phyloP scores from a whole-genome alignment of 768 basidiomycete species.

The Mycena albidolilacea region DNA sequence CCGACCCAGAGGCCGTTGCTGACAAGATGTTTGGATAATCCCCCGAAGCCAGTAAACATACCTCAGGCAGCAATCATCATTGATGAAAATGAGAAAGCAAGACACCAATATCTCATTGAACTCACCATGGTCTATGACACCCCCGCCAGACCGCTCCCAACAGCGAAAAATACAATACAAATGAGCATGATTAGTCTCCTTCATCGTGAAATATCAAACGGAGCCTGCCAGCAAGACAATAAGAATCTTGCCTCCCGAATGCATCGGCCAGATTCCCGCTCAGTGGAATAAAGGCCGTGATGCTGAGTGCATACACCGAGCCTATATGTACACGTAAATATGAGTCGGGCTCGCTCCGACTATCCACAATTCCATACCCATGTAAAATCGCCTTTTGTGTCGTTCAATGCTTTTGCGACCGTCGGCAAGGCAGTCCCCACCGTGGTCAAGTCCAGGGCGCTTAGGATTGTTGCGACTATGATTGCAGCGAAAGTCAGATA shows the following conservation, averaged over 20 bases:
- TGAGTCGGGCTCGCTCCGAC: neutral
- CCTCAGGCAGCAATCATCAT: constrained; percentile 58
- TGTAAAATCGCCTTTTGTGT: constrained; percentile 38
- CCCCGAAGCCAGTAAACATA: neutral
- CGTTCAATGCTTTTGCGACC: constrained; percentile 35
- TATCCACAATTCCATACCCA: constrained; percentile 28
- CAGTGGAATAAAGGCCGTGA: constrained; percentile 57
- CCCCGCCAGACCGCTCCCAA: constrained; percentile 60
- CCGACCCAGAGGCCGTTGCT: too few species aligned
- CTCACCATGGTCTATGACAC: constrained; percentile 54
- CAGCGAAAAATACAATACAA: constrained; percentile 51
- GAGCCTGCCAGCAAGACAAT: neutral
- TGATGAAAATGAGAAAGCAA: constrained; percentile 2
- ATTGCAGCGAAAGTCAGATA: constrained; percentile 39
- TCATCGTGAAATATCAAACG: neutral
- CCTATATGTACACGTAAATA: constrained; percentile 48
- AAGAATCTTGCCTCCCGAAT: constrained; percentile 49
- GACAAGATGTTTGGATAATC: too few species aligned
- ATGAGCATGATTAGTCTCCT: constrained; percentile 49
- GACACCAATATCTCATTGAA: neutral
- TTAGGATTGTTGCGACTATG: constrained; percentile 33
- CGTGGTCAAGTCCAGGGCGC: constrained; percentile 37
- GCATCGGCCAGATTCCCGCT: constrained; percentile 50
- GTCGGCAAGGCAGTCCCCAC: constrained; percentile 40
- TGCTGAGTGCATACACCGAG: constrained; percentile 56